Evolutionary conservation across 2,329 filamentous ascomycete species (phyloP), one percentile per base, ranked within the genome.

Genomic region (Apiospora arundinis): DNA sequence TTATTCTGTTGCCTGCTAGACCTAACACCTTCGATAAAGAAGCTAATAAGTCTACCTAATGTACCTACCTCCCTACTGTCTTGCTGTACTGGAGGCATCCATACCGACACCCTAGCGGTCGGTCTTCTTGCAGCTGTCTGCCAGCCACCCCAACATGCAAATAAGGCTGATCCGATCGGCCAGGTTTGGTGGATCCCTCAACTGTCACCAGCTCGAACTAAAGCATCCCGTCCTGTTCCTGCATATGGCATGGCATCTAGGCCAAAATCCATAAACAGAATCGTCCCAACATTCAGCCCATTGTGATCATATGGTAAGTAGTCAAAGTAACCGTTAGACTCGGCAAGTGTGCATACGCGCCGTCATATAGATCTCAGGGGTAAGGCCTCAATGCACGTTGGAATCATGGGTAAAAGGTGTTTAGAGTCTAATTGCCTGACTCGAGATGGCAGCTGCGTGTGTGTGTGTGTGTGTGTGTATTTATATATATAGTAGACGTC

Each of bases 1-100:
- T 67, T 44, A 67, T 46, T 67, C 65, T 67, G 65, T 67, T 67
- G 65, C 65, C 65, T 67, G 65, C 37, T 67, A 11, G 32, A 5
- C 21, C 52, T 32, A 32, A 56, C 49, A 56, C n/a, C n/a, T n/a
- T n/a, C n/a, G n/a, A n/a, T 28, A 6, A 32, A 32, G 49, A 28
- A 49, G 48, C 48, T 49, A 49, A 25, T 46, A 46, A 32, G 40
- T 42, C 37, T 40, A 40, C 11, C 37, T 40, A n/a, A 49, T 52
- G 48, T 25, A 52, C 48, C 8, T 40, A 40, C 37, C 37, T 40
- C n/a, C n/a, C n/a, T n/a, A n/a, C n/a, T n/a, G n/a, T n/a, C n/a
- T n/a, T n/a, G n/a, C n/a, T n/a, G n/a, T n/a, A n/a, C n/a, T n/a
- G n/a, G n/a, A n/a, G n/a, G n/a, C n/a, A n/a, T n/a, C n/a, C n/a